Conservation (phyloP, 2,329 filamentous ascomycete genomes). For the Myotisia sp. region DNA sequence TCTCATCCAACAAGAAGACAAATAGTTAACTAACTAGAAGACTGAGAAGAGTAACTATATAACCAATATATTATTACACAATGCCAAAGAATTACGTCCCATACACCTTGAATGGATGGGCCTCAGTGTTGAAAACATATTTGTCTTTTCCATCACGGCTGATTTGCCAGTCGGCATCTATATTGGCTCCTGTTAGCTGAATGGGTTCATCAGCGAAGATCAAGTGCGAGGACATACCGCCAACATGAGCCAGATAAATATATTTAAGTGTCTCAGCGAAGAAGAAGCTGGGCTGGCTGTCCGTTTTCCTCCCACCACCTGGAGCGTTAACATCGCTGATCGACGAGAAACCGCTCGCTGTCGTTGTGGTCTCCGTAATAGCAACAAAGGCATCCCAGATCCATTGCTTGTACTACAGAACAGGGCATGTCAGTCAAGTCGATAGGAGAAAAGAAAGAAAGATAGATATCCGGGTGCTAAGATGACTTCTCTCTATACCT, state of each 20-base stretch:
- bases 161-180: slow-evolving; percentile 47
- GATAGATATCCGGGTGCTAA: neutral
- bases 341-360: slow-evolving; percentile 52
- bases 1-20: too few species aligned
- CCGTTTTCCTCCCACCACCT: slow-evolving; percentile 46
- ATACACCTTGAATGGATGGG: slow-evolving; percentile 42
- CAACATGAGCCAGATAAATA: slow-evolving; percentile 53
- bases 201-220: too few species aligned
- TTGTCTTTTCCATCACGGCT: slow-evolving; percentile 36
- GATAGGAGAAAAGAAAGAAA: neutral
- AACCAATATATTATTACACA: too few species aligned
- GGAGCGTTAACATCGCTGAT: slow-evolving; percentile 51
- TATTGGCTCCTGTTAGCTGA: too few species aligned
- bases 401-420: slow-evolving; percentile 56
- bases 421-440: neutral
- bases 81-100: too few species aligned
- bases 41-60: too few species aligned
- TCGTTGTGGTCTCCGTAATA: slow-evolving; percentile 50
- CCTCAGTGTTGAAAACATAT: slow-evolving; percentile 53
- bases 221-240: neutral
- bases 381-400: slow-evolving; percentile 63
- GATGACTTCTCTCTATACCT: slow-evolving; percentile 20
- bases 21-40: too few species aligned
- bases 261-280: slow-evolving; percentile 85
- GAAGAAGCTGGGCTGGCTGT: slow-evolving; percentile 77